These are phyloP conservation scores for Macrolepiota dolichaula DNA, from an alignment of 768 basidiomycete genomes.

Conservation along the genomic window DNA sequence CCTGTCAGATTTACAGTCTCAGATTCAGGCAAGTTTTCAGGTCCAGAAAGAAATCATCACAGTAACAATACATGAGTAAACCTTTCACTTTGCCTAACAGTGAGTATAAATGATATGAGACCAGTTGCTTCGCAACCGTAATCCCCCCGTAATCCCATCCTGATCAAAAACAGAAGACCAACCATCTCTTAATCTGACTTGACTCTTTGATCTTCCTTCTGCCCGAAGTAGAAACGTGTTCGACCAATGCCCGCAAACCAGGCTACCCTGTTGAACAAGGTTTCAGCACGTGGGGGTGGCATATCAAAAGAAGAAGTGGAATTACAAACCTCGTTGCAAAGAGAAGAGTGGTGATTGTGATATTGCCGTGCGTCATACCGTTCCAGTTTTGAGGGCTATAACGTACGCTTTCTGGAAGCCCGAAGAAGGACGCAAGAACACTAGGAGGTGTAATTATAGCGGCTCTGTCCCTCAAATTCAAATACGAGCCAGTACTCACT, in stretches of 20 bases:
- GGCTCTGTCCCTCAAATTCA: not conserved
- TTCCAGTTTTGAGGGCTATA: conserved; percentile 60
- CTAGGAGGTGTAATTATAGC: conserved; percentile 31
- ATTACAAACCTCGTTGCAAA: conserved; percentile 51
- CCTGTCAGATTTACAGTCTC: not conserved
- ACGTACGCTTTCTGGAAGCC: conserved; percentile 54
- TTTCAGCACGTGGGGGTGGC: not conserved
- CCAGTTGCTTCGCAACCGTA: not conserved
- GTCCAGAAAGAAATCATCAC: not conserved
- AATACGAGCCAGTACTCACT: conserved; percentile 37
- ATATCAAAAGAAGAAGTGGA: not conserved
- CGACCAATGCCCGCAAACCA: conserved; percentile 44
- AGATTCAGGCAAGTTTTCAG: not conserved
- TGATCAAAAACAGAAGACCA: not conserved
- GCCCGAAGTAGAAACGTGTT: conserved; percentile 27
- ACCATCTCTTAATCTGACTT: not conserved
- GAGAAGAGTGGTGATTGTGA: conserved; percentile 58
- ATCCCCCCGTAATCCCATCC: not conserved
- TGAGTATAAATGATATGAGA: not conserved
- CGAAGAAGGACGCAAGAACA: conserved; percentile 51
- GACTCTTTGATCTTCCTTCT: not conserved
- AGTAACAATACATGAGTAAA: not conserved
- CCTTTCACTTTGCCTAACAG: not conserved
- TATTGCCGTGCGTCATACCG: conserved; percentile 72
- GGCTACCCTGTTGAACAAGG: conserved; percentile 33